phyloP scores from a whole-genome alignment of 148 eudicot species.

The Camellia lanceoleosa region DNA sequence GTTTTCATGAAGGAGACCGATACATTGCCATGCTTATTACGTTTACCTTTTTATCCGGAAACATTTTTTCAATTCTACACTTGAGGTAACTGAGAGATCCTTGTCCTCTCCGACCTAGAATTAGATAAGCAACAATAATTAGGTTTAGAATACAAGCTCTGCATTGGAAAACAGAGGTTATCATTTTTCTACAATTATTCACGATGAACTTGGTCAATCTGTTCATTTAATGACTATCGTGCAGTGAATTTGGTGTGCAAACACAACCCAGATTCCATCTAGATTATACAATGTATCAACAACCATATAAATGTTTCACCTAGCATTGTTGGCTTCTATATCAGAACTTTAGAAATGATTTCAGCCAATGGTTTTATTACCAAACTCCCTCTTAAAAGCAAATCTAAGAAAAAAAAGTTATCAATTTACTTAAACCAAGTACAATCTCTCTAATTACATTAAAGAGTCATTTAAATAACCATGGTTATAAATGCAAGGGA shows the following conservation, averaged over 20 bases:
- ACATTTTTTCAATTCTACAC: conserved; percentile 67
- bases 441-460: neutral
- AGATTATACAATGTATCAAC: neutral
- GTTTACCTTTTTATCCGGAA: conserved; percentile 64
- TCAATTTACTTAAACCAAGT: neutral
- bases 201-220: neutral
- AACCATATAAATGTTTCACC: neutral
- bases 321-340: neutral
- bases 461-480: neutral
- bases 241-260: neutral
- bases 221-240: too few relatives aligned
- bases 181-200: neutral
- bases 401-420: neutral
- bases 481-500: neutral
- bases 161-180: neutral
- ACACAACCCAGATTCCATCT: neutral
- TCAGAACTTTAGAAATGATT: neutral
- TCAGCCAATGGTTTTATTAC: neutral
- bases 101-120: conserved; percentile 85
- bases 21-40: neutral
- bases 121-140: neutral
- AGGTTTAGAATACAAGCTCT: neutral
- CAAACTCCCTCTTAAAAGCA: neutral
- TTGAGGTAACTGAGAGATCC: conserved; percentile 70
- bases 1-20: neutral